Evolutionary conservation across 2,329 filamentous ascomycete species (phyloP).

Genomic region (Helotiales sp.): DNA sequence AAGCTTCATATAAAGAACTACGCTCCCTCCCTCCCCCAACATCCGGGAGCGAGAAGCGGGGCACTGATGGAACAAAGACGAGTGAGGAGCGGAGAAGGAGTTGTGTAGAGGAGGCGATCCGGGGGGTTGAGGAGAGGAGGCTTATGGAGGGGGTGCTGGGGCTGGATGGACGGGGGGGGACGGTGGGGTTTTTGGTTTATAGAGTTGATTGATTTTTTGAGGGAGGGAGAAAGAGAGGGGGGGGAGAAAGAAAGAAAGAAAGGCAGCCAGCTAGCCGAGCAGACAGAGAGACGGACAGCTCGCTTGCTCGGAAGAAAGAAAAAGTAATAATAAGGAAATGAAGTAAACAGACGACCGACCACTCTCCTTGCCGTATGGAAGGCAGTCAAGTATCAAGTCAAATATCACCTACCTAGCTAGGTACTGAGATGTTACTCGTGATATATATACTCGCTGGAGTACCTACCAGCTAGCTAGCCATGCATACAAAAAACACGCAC

Average conservation of each 20-base stretch:
- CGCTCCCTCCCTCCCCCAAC: not conserved
- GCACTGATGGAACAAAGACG: not conserved
- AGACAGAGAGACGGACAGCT: not conserved
- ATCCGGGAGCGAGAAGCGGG: not conserved
- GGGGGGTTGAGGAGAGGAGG: constrained; percentile 24
- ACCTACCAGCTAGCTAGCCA: too few relatives aligned
- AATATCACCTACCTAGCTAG: too few relatives aligned
- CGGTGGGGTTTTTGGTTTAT: constrained; percentile 37
- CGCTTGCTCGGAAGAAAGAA: too few relatives aligned
- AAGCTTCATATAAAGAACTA: constrained; percentile 10
- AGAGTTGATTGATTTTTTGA: constrained; percentile 32
- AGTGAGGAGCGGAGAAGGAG: constrained; percentile 7
- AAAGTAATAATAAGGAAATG: too few relatives aligned
- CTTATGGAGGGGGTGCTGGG: constrained; percentile 35
- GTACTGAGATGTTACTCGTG: too few relatives aligned
- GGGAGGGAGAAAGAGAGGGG: not conserved
- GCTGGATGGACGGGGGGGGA: constrained; percentile 29
- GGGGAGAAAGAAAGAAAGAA: not conserved
- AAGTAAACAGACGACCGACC: too few relatives aligned
- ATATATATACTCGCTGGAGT: too few relatives aligned
- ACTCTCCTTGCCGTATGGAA: too few relatives aligned
- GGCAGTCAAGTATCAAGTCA: too few relatives aligned
- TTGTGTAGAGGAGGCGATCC: constrained; percentile 28
- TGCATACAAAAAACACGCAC: too few relatives aligned
- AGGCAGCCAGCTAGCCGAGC: too few relatives aligned